Conservation (phyloP, 2,329 filamentous ascomycete genomes). For the Pyrenochaeta sp. region DNA sequence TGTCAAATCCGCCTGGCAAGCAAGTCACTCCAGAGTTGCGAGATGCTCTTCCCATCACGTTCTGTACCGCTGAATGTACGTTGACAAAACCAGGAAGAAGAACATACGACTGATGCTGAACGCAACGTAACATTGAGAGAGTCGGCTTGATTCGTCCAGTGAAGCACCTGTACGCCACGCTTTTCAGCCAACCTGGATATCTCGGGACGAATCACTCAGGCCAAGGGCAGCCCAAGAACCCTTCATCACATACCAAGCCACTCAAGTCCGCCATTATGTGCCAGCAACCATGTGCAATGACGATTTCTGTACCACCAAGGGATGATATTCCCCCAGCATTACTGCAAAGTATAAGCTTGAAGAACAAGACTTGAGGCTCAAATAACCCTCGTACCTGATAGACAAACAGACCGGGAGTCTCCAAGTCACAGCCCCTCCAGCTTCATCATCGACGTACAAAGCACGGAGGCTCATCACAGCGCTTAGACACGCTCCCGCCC, state of each 20-base stretch:
- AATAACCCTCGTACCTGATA: not conserved
- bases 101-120: no score
- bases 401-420: not conserved
- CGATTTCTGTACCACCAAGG: not conserved
- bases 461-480: constrained; percentile 1
- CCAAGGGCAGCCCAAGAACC: not conserved
- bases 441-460: not conserved
- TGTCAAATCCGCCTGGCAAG: not conserved
- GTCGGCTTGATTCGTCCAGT: not conserved
- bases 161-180: not conserved
- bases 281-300: not conserved
- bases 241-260: not conserved
- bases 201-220: not conserved
- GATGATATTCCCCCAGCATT: not conserved
- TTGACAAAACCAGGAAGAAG: no score
- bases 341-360: not conserved
- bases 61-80: no score
- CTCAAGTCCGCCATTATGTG: not conserved
- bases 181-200: not conserved
- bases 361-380: not conserved
- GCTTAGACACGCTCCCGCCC: constrained; percentile 2
- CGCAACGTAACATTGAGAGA: not conserved
- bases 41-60: no score
- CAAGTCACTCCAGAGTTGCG: not conserved
- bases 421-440: not conserved